Evolutionary conservation across 2,329 filamentous ascomycete species (phyloP).

Genomic region (Podosphaera fusca): DNA sequence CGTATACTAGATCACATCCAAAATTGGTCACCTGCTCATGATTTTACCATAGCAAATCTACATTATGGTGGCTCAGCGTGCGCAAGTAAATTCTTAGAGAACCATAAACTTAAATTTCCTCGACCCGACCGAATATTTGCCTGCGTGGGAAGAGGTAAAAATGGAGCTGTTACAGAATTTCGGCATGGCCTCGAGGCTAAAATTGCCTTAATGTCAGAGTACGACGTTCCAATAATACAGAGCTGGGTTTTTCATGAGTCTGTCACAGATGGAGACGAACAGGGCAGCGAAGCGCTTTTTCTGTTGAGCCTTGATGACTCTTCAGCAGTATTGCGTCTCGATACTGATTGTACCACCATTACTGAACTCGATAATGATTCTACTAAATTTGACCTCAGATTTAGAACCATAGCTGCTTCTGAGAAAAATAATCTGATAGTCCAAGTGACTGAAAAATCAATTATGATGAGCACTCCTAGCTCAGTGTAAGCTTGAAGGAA

Average conservation of each 20-base stretch:
- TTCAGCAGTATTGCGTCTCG: slow-evolving; percentile 21
- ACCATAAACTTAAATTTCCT: slow-evolving; percentile 10
- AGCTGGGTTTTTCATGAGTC: slow-evolving; percentile 27
- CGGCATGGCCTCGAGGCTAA: slow-evolving; percentile 47
- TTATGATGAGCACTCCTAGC: slow-evolving; percentile 7
- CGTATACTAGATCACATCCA: slow-evolving; percentile 35
- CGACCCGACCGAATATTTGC: slow-evolving; percentile 37
- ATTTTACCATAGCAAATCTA: slow-evolving; percentile 22
- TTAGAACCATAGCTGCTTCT: slow-evolving; percentile 26
- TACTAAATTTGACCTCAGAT: slow-evolving; percentile 27
- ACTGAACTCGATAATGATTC: slow-evolving; percentile 20
- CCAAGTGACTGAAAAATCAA: slow-evolving; percentile 29
- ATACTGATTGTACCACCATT: slow-evolving; percentile 24
- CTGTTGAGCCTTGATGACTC: slow-evolving; percentile 12
- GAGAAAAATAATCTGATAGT: slow-evolving; percentile 19
- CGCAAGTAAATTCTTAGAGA: slow-evolving; percentile 17
- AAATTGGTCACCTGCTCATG: slow-evolving; percentile 29
- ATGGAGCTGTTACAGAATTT: slow-evolving; percentile 43
- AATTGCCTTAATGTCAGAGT: slow-evolving; percentile 34
- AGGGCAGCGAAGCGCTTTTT: slow-evolving; percentile 8
- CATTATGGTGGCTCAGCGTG: slow-evolving; percentile 3
- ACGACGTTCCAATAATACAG: slow-evolving; percentile 24
- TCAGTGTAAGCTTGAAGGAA: slow-evolving; percentile 6
- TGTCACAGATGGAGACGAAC: slow-evolving; percentile 3
- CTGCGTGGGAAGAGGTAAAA: slow-evolving; percentile 37